Conservation (phyloP, 257 asterid species). For the Vinca minor region DNA sequence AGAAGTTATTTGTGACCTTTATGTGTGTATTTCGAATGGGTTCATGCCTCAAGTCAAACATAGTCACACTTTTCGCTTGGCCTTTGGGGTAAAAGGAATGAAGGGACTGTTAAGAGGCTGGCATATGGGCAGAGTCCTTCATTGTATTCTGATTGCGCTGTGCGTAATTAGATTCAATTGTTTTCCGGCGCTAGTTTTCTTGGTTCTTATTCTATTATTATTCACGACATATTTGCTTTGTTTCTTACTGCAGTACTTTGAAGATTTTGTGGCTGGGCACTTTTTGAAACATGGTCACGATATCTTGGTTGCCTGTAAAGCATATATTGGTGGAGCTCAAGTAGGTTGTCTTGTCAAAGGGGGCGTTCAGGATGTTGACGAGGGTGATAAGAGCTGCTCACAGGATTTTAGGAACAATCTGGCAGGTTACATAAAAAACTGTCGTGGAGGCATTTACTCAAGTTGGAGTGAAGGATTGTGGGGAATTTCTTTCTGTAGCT, state of each 20-base stretch:
- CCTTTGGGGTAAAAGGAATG: background rate
- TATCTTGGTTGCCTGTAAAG: constrained; percentile 63
- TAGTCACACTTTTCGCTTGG: background rate
- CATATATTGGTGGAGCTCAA: constrained; percentile 78
- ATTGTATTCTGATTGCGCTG: background rate
- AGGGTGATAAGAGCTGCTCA: constrained; percentile 63
- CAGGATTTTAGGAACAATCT: constrained; percentile 32
- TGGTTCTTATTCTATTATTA: background rate
- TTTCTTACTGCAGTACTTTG: constrained; percentile 49
- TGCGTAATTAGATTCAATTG: background rate
- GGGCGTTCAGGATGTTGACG: constrained; percentile 72
- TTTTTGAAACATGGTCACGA: constrained; percentile 51
- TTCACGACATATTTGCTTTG: constrained; percentile 16
- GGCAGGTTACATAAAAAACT: constrained; percentile 32
- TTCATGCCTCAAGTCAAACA: background rate
- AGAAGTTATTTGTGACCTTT: background rate
- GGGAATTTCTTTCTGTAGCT: constrained; percentile 41
- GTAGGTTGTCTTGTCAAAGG: constrained; percentile 82
- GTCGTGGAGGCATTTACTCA: constrained; percentile 41
- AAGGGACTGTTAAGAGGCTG: background rate
- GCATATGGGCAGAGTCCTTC: background rate
- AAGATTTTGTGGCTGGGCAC: constrained; percentile 67
- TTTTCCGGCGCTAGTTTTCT: background rate
- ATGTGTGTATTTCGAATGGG: background rate
- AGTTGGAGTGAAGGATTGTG: constrained; percentile 58